A percentile compares a stretch with the other conserved stretches of the same genome.
Conservation (phyloP, 2,329 filamentous ascomycete species). For the Aureobasidium sp. region DNA sequence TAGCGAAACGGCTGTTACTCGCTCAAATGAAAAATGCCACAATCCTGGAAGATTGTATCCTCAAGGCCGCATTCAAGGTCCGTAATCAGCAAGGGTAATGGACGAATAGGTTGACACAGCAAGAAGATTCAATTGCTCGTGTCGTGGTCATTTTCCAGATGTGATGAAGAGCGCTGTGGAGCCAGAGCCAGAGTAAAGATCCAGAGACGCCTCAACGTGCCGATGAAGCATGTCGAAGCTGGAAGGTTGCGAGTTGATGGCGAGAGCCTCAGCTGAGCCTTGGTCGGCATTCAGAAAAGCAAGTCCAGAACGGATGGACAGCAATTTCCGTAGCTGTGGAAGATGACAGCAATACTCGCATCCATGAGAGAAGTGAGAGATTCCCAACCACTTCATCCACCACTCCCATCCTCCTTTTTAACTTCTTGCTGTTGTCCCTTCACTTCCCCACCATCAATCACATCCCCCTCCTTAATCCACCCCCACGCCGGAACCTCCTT, state of each 20-base stretch:
- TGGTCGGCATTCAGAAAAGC: not conserved
- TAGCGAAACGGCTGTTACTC: too few species aligned
- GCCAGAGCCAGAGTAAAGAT: too few species aligned
- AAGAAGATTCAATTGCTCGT: too few species aligned
- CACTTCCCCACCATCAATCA: not conserved
- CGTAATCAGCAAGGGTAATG: too few species aligned
- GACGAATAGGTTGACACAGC: too few species aligned
- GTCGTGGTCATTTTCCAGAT: not conserved
- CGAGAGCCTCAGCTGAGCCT: not conserved
- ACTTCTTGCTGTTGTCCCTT: not conserved
- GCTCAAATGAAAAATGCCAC: too few species aligned
- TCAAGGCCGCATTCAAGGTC: too few species aligned
- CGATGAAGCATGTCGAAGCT: not conserved
- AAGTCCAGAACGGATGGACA: not conserved
- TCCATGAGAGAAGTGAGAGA: not conserved
- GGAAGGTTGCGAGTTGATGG: not conserved
- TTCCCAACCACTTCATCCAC: not conserved
- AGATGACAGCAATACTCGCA: not conserved
- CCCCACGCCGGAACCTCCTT: slow-evolving; percentile 19
- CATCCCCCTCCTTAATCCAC: not conserved
- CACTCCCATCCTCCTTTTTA: not conserved
- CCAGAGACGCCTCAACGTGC: too few species aligned
- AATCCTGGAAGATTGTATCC: too few species aligned
- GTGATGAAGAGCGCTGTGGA: too few species aligned
- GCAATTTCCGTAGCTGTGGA: too few species aligned